Conservation (phyloP, 371 early-diverging fungal genomes). For the Apophysomyces ossiformis region DNA sequence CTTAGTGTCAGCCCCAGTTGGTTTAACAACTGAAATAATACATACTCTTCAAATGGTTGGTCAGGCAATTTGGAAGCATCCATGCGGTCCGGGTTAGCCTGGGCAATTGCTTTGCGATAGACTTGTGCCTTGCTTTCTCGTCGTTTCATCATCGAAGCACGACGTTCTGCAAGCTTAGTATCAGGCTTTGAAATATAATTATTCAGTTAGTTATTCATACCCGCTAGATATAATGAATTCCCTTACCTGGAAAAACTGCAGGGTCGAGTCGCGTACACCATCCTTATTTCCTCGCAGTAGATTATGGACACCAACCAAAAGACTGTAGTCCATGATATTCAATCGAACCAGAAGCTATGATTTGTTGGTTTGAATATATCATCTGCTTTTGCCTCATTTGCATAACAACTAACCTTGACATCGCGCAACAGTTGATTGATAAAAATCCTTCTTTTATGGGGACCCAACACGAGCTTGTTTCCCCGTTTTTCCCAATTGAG, state of each 20-base stretch:
- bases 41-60: constrained; percentile 55
- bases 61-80: constrained; percentile 56
- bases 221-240: too few species aligned
- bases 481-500: constrained; percentile 84
- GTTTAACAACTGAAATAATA: neutral
- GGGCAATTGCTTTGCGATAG: constrained; percentile 70
- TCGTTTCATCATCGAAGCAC: constrained; percentile 45
- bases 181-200: constrained; percentile 32
- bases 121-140: constrained; percentile 69
- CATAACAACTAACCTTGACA: constrained; percentile 49
- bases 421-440: constrained; percentile 85
- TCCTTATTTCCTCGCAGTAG: constrained; percentile 79
- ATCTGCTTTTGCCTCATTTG: constrained; percentile 19
- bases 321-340: constrained; percentile 89
- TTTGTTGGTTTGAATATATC: constrained; percentile 75
- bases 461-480: constrained; percentile 81
- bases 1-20: neutral
- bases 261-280: constrained; percentile 83
- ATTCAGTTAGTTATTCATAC: too few species aligned
- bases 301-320: constrained; percentile 91
- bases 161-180: constrained; percentile 51
- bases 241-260: constrained; percentile 63
- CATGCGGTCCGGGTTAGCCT: constrained; percentile 71
- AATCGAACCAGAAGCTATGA: constrained; percentile 80
- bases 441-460: constrained; percentile 75